Evolutionary conservation across 2,329 filamentous ascomycete genomes (phyloP).

Genomic region (Fusarium sublunatum): DNA sequence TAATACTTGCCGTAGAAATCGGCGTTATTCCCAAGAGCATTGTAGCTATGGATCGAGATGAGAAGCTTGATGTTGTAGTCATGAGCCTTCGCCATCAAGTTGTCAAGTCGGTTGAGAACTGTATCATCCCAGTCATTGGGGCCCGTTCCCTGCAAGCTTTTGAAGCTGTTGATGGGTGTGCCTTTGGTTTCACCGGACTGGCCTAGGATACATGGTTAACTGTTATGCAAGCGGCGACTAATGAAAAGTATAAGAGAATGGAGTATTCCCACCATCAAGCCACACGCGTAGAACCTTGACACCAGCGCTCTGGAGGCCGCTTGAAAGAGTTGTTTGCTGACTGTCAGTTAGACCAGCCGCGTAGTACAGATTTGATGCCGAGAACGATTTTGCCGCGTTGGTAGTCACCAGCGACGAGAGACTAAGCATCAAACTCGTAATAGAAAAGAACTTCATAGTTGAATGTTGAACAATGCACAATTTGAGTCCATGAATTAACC

Average conservation of each 20-base stretch:
- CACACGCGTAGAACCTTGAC: conserved; percentile 23
- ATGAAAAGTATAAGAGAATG: not conserved
- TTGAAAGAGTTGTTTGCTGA: conserved; percentile 1
- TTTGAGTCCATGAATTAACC: too few species aligned
- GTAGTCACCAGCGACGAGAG: not conserved
- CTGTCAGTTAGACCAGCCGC: conserved; percentile 15
- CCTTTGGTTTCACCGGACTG: not conserved
- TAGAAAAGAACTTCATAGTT: not conserved
- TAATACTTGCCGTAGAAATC: conserved; percentile 18
- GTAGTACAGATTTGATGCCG: conserved; percentile 25
- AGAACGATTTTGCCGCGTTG: conserved; percentile 20
- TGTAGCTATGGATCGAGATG: conserved; percentile 12
- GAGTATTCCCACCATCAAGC: conserved; percentile 1
- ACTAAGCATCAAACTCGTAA: not conserved
- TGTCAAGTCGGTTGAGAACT: conserved; percentile 13
- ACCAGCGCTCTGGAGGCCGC: conserved; percentile 10
- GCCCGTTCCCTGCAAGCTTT: not conserved
- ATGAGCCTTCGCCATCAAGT: conserved; percentile 12
- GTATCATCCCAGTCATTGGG: not conserved
- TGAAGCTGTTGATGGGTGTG: conserved; percentile 2
- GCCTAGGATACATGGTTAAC: not conserved
- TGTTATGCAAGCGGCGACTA: too few species aligned
- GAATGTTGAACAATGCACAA: not conserved
- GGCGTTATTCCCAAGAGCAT: not conserved
- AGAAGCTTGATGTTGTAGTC: conserved; percentile 10